Base-by-base conservation (phyloP, 75 land plant genomes). In the Picea glauca region DNA sequence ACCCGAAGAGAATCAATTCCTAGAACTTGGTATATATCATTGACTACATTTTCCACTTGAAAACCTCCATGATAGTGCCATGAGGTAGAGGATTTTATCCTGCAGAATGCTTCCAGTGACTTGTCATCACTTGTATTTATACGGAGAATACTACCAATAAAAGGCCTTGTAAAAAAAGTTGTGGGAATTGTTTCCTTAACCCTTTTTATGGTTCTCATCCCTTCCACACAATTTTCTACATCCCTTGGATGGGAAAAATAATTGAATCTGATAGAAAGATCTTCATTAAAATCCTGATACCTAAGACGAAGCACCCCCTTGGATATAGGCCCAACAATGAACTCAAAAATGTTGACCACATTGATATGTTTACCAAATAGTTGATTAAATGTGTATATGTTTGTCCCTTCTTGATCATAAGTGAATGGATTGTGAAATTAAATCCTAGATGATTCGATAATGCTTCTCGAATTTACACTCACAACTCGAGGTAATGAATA, bases 51-150 rank as follows among this genome's bases (percentile, higher is more conserved):
- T 1, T 91, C 93, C 54, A 89, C 87, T 21, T 87, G 90, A 76
- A 93, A 94, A 0, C 97, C 97, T 4, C 97, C 97, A 64, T 92
- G 97, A 77, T 90, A 94, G 67, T 94, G 97, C 97, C 97, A 94
- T 5, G 92, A 88, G 2, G 97, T 94, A 80, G 80, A 87, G 74
- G 92, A 95, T 0, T 95, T 87, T 77, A 84, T 90, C 78, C 59
- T 84, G 79, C 97, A 94, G 76, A 74, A 94, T 66, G 85, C 85
- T 76, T 91, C 88, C 73, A 87, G n/a, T 8, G 93, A 80, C 13
- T 67, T 35, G 5, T 86, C 78, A 9, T 80, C 77, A 20, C 87
- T 84, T 60, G 70, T 70, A 64, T 83, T 84, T 74, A 68, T 87
- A 1, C 90, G 91, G 21, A 82, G 20, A 35, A 88, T 38, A 38